Conservation (phyloP, 2,329 filamentous ascomycete genomes). For the Colletotrichum aenigma region DNA sequence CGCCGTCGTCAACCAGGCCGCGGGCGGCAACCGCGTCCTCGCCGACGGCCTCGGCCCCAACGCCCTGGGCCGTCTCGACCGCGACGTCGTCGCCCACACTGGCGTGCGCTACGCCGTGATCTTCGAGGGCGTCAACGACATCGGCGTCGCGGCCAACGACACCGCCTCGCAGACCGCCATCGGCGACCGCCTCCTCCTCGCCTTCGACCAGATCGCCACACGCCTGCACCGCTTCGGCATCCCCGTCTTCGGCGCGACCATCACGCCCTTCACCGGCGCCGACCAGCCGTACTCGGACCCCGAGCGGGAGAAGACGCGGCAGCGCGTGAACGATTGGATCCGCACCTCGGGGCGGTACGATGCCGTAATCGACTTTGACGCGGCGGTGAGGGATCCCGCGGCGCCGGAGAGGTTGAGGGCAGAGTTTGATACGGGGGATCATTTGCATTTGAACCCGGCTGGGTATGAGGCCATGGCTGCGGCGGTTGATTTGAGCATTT, state of each 20-base stretch:
- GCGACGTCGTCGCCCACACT: constrained; percentile 62
- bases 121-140: constrained; percentile 69
- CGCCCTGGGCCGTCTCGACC: constrained; percentile 59
- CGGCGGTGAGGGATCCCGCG: constrained; percentile 51
- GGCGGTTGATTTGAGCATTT: constrained; percentile 55
- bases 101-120: constrained; percentile 61
- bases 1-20: constrained; percentile 63
- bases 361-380: constrained; percentile 66
- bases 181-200: constrained; percentile 53
- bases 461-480: constrained; percentile 63
- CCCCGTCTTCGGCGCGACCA: constrained; percentile 62
- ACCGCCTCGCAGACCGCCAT: constrained; percentile 45
- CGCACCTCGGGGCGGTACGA: constrained; percentile 59
- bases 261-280: constrained; percentile 46
- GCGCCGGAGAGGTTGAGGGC: constrained; percentile 44
- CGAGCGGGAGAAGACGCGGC: constrained; percentile 56
- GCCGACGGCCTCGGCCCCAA: constrained; percentile 64
- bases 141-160: constrained; percentile 54
- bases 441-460: constrained; percentile 60
- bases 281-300: constrained; percentile 55
- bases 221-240: constrained; percentile 57
- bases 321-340: constrained; percentile 64
- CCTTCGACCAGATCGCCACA: constrained; percentile 59
- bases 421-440: constrained; percentile 61
- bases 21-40: constrained; percentile 67